phyloP scores from a whole-genome alignment of 1,284 basidiomycete genomes.

The Ceraceosorus bombacis region DNA sequence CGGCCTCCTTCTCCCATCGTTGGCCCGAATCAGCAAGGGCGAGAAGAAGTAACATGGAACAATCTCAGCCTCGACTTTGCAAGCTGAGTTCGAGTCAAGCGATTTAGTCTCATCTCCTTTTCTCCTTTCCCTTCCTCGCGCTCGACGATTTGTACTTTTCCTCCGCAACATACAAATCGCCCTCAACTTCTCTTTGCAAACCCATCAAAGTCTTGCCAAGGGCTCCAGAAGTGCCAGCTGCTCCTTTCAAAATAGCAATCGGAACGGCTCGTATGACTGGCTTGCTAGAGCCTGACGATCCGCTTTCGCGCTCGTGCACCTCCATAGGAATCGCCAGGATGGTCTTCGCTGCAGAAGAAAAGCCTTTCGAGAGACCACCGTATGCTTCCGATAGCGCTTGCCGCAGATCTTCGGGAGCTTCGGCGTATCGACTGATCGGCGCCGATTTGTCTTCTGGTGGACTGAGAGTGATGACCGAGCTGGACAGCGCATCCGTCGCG shows the following conservation, averaged over 20 bases:
- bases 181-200: conserved; percentile 63
- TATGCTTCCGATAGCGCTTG: conserved; percentile 89
- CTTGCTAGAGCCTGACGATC: conserved; percentile 58
- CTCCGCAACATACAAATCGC: conserved; percentile 17
- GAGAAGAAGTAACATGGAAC: too few relatives aligned
- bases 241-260: conserved; percentile 88
- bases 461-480: neutral
- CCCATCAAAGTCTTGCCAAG: conserved; percentile 90
- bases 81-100: too few relatives aligned
- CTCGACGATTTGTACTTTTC: conserved; percentile 31
- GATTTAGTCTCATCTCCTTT: too few relatives aligned
- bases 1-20: too few relatives aligned
- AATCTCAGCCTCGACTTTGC: too few relatives aligned
- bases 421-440: conserved; percentile 73
- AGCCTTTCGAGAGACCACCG: conserved; percentile 58
- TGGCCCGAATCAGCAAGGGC: too few relatives aligned
- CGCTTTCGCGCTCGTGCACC: conserved; percentile 83
- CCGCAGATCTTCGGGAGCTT: conserved; percentile 72
- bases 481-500: neutral
- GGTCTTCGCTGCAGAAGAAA: conserved; percentile 90
- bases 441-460: conserved; percentile 49
- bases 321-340: conserved; percentile 99
- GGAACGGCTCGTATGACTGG: conserved; percentile 89
- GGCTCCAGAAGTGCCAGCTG: conserved; percentile 93
- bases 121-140: too few relatives aligned